Percentiles rank a stretch among this genome's conserved stretches.
These are phyloP conservation scores for Erodium maritimum DNA, from an alignment of 345 rosid genomes.

Conservation along the genomic window DNA sequence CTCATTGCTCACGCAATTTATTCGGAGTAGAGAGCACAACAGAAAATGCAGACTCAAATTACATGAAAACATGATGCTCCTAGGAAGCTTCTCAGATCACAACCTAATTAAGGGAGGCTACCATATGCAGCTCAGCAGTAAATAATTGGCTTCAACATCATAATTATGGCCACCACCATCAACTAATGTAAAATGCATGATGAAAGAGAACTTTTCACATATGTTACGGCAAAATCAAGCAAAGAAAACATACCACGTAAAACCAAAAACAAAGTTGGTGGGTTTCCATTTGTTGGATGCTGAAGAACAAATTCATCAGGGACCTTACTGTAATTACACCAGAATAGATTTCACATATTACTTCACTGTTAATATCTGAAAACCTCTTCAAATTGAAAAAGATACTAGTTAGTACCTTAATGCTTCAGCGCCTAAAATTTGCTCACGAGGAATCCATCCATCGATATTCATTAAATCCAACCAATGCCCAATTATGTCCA, in stretches of 20 bases:
- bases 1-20: too few species aligned
- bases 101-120: neutral
- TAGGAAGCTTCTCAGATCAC: too few species aligned
- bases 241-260: slow-evolving; percentile 42
- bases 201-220: too few species aligned
- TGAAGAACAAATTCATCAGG: slow-evolving; percentile 73
- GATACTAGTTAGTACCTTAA: slow-evolving; percentile 36
- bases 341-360: slow-evolving; percentile 10
- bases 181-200: neutral
- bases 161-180: neutral
- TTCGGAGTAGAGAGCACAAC: too few species aligned
- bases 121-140: neutral
- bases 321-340: slow-evolving; percentile 52
- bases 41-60: too few species aligned
- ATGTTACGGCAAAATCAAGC: neutral
- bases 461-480: slow-evolving; percentile 84
- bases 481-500: slow-evolving; percentile 95
- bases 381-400: slow-evolving; percentile 5
- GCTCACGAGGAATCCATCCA: slow-evolving; percentile 98
- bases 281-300: slow-evolving; percentile 77
- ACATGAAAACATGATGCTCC: too few species aligned
- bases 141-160: too few species aligned
- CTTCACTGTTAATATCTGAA: slow-evolving; percentile 5
- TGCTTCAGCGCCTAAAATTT: slow-evolving; percentile 88
- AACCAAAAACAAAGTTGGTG: slow-evolving; percentile 81